phyloP scores from a whole-genome alignment of 2,329 filamentous ascomycete genomes.

The Fusarium piperis region DNA sequence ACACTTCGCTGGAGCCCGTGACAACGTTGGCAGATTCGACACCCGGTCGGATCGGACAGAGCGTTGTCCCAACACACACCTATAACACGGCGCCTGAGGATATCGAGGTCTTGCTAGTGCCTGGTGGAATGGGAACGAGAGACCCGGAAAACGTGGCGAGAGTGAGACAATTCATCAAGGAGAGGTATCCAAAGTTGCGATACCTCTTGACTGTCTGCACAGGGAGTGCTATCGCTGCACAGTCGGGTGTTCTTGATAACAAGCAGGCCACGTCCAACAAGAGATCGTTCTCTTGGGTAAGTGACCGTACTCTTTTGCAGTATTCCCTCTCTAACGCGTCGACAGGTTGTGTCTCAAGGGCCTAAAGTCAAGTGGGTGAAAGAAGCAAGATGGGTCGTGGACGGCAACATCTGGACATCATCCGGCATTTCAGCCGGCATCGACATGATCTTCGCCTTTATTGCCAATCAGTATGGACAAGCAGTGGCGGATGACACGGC shows the following conservation, averaged over 20 bases:
- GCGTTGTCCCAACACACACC: constrained; percentile 50
- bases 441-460: constrained; percentile 50
- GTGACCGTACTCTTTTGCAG: not conserved
- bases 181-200: constrained; percentile 53
- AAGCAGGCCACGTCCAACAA: constrained; percentile 71
- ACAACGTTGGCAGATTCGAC: constrained; percentile 29
- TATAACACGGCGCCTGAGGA: constrained; percentile 48
- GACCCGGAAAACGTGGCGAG: constrained; percentile 31
- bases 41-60: constrained; percentile 42
- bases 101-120: constrained; percentile 51
- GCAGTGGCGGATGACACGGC: constrained; percentile 60
- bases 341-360: constrained; percentile 50
- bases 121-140: constrained; percentile 49
- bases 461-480: constrained; percentile 57
- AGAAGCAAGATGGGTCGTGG: constrained; percentile 67
- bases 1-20: constrained; percentile 43
- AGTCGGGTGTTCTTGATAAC: constrained; percentile 65
- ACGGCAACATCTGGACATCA: constrained; percentile 70
- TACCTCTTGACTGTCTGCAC: constrained; percentile 72
- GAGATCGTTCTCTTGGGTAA: constrained; percentile 52
- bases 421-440: constrained; percentile 63
- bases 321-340: not conserved
- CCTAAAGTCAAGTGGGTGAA: constrained; percentile 63
- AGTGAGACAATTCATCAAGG: constrained; percentile 54
- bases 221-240: constrained; percentile 63